Conservation (phyloP, 352 stramenopile genomes). For the Paralagenidium karlingii region DNA sequence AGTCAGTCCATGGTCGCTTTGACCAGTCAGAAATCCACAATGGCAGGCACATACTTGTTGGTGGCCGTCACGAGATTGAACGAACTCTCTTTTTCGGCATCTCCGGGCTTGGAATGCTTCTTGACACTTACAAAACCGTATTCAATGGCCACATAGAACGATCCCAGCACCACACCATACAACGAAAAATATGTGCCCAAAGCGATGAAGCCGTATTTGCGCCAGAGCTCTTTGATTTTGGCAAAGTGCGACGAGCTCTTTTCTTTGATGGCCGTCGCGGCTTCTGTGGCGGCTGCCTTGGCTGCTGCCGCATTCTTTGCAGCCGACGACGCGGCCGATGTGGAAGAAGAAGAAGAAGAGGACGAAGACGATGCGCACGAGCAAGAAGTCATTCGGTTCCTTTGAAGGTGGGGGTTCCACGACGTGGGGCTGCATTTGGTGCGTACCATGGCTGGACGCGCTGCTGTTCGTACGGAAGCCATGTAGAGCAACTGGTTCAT, state of each 20-base stretch:
- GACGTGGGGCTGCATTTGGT: too few species aligned
- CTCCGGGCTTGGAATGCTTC: conserved; percentile 11
- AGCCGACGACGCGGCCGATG: too few species aligned
- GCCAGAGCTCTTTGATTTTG: conserved; percentile 69
- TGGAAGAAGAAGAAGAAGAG: too few species aligned
- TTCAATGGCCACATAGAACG: conserved; percentile 74
- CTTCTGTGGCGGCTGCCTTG: too few species aligned
- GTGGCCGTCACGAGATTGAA: conserved; percentile 75
- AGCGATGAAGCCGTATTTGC: conserved; percentile 70
- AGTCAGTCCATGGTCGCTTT: conserved; percentile 4
- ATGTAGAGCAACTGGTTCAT: too few species aligned
- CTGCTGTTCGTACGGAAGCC: too few species aligned
- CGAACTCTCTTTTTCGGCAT: conserved; percentile 14
- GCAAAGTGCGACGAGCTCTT: conserved; percentile 29
- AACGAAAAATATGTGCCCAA: conserved; percentile 75
- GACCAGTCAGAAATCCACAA: too few species aligned
- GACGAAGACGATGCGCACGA: too few species aligned
- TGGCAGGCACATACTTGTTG: conserved; percentile 43
- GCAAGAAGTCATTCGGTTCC: too few species aligned
- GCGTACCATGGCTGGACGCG: too few species aligned
- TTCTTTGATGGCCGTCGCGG: conserved; percentile 6
- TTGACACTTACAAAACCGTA: conserved; percentile 58
- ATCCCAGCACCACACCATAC: conserved; percentile 63
- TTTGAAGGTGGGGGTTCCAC: too few species aligned
- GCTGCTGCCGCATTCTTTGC: too few species aligned